Evolutionary conservation across 345 rosid species (phyloP), one percentile per base, ranked within the genome.

Genomic region (Adansonia digitata): DNA sequence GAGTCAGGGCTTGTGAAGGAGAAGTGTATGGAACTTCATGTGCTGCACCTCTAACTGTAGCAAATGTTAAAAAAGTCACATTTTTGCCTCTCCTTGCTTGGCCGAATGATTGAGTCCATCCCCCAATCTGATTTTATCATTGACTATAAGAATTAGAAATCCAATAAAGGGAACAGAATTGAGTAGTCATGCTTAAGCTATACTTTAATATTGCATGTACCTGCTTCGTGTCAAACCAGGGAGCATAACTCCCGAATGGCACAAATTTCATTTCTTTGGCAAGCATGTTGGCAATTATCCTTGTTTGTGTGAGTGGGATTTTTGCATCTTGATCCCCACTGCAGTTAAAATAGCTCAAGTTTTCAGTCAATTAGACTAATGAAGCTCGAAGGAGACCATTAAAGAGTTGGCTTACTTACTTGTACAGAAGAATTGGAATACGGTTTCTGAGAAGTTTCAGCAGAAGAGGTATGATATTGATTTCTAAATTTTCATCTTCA

Each of bases 1-100:
- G 46, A 63, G 68, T 37, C 7, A 37, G 68, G 27, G 15, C 24
- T 18, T 5, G 68, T n/a, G 68, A 63, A 10, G 43, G 46, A 62
- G 68, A 35, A n/a, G 68, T 37, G 46, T 63, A 63, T 5, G 68
- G 45, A n/a, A 63, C 68, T 63, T 37, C 68, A 4, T 63, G 68
- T 63, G 45, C 68, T 18, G 46, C 68, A 2, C 68, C 68, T n/a
- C 45, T 35, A n/a, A 63, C 68, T 5, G 46, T 10, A 18, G 68
- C 68, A 63, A 8, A 63, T 22, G 68, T 63, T 1, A 37, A 4
- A 37, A 63, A 37, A 2, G 68, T 63, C 46, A 63, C 7, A 9
- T 63, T 63, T 37, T 37, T 37, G 9, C 46, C 27, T 18, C n/a
- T 5, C 15, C 46, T 35, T 37, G 46, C 46, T 37, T 63, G 26